Conservation (phyloP, 306 rosid genomes). For the Begonia peltatifolia region DNA sequence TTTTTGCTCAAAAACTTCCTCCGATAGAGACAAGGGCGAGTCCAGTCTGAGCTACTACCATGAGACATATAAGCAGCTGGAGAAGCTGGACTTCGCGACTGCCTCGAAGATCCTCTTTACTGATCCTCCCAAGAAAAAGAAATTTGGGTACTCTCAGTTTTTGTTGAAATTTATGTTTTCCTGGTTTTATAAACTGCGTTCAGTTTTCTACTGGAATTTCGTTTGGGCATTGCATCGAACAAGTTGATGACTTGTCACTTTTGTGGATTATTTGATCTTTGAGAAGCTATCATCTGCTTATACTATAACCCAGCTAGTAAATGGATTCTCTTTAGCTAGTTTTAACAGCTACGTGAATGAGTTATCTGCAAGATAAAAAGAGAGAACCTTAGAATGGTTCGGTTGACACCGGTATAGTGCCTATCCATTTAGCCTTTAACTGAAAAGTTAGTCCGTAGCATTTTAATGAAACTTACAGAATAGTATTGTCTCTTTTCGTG, state of each 20-base stretch:
- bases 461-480: too few species aligned
- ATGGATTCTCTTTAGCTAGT: too few species aligned
- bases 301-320: too few species aligned
- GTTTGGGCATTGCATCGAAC: slow-evolving; percentile 24
- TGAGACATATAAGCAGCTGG: slow-evolving; percentile 46
- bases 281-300: too few species aligned
- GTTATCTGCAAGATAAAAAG: too few species aligned
- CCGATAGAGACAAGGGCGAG: slow-evolving; percentile 6
- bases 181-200: neutral
- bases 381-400: too few species aligned
- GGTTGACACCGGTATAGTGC: too few species aligned
- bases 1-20: slow-evolving; percentile 19
- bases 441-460: too few species aligned
- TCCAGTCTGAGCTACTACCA: slow-evolving; percentile 18
- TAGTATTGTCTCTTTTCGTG: too few species aligned
- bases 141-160: slow-evolving; percentile 48
- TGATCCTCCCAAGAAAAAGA: slow-evolving; percentile 39
- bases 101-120: slow-evolving; percentile 75
- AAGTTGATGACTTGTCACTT: neutral
- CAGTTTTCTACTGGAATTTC: slow-evolving; percentile 3
- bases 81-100: slow-evolving; percentile 53
- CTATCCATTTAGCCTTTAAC: too few species aligned
- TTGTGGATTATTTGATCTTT: too few species aligned
- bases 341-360: too few species aligned
- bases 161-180: neutral